phyloP scores from a whole-genome alignment of 2,329 filamentous ascomycete genomes.

The Trichoderma arundinaceum region DNA sequence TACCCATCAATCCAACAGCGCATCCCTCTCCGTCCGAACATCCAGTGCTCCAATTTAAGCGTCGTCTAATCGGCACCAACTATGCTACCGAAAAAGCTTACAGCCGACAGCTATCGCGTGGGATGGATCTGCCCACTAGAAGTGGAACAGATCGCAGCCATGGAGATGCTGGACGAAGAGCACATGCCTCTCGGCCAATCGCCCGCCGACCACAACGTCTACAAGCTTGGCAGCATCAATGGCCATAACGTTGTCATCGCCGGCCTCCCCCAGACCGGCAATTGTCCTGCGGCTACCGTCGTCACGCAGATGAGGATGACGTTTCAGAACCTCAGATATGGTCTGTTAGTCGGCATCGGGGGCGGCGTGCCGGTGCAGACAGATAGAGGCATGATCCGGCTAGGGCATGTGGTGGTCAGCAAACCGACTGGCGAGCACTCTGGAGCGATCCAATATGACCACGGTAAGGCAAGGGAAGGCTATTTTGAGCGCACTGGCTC shows the following conservation, averaged over 20 bases:
- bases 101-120: too few species aligned
- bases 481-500: background rate
- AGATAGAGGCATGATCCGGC: background rate
- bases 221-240: conserved; percentile 11
- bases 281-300: background rate
- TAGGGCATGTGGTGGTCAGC: conserved; percentile 5
- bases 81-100: too few species aligned
- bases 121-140: too few species aligned
- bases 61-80: too few species aligned
- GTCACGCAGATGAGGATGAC: conserved; percentile 4
- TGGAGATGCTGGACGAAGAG: too few species aligned
- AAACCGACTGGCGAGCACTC: background rate
- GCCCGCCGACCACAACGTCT: background rate
- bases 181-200: too few species aligned
- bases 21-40: too few species aligned
- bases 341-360: conserved; percentile 1
- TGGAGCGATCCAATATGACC: background rate
- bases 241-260: conserved; percentile 1
- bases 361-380: background rate
- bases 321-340: conserved; percentile 7
- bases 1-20: too few species aligned
- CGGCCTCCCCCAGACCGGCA: background rate
- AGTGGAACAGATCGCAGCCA: too few species aligned
- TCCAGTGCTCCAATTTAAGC: too few species aligned
- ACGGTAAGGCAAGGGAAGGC: background rate